Evolutionary conservation across 148 eudicot species (phyloP).

Genomic region (Arctostaphylos glauca): DNA sequence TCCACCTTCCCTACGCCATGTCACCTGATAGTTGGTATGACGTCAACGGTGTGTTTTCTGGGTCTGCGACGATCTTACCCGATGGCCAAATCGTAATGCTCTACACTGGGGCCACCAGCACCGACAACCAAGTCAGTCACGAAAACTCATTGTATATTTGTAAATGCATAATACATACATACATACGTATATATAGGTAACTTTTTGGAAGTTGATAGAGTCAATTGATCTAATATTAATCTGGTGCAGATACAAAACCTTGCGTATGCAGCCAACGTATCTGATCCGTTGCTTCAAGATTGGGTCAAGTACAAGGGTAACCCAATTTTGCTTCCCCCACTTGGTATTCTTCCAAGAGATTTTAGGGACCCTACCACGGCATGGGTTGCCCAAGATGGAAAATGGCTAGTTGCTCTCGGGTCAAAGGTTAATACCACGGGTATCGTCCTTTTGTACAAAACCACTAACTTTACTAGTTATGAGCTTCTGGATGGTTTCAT

Average conservation of each 20-base stretch:
- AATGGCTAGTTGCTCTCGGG: slow-evolving; percentile 71
- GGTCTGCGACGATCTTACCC: slow-evolving; percentile 78
- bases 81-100: slow-evolving; percentile 72
- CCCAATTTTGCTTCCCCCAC: slow-evolving; percentile 80
- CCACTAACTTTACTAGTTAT: slow-evolving; percentile 46
- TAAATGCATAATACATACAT: too few relatives aligned
- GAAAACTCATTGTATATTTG: too few relatives aligned
- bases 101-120: slow-evolving; percentile 73
- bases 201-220: too few relatives aligned
- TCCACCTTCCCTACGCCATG: slow-evolving; percentile 71
- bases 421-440: slow-evolving; percentile 65
- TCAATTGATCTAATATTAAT: not conserved
- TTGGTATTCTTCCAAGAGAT: slow-evolving; percentile 55
- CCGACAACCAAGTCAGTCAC: slow-evolving; percentile 6
- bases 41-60: slow-evolving; percentile 84
- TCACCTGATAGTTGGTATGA: slow-evolving; percentile 76
- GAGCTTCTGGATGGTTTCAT: slow-evolving; percentile 51
- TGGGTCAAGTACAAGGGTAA: slow-evolving; percentile 76
- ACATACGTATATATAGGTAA: too few relatives aligned
- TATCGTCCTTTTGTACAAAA: slow-evolving; percentile 58
- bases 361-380: slow-evolving; percentile 91
- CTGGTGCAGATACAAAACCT: slow-evolving; percentile 77
- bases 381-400: slow-evolving; percentile 71
- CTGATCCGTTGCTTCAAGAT: slow-evolving; percentile 80
- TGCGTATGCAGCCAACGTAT: slow-evolving; percentile 79